Conservation (phyloP, 2,329 filamentous ascomycete genomes). For the Phialemonium atrogriseum region DNA sequence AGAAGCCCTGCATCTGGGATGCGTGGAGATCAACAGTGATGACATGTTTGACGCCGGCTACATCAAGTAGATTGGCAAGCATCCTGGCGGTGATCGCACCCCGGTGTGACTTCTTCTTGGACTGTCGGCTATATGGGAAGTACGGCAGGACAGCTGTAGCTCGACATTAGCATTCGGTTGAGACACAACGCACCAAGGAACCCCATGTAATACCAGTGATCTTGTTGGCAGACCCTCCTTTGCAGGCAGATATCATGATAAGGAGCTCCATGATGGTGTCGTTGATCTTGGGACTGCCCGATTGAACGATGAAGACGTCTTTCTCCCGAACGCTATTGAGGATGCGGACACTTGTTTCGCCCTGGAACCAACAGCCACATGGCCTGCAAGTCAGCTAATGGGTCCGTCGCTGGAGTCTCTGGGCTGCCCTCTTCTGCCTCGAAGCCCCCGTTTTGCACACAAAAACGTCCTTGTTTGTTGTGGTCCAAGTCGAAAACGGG, state of each 20-base stretch:
- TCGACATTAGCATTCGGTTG: slow-evolving; percentile 1
- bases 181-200: slow-evolving; percentile 6
- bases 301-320: slow-evolving; percentile 98
- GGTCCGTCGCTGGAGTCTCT: too few species aligned
- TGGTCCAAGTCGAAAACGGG: slow-evolving; percentile 6
- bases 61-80: slow-evolving; percentile 87
- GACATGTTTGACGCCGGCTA: slow-evolving; percentile 94
- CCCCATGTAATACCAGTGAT: slow-evolving; percentile 93
- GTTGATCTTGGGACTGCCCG: slow-evolving; percentile 91
- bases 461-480: not conserved
- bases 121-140: slow-evolving; percentile 98
- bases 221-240: slow-evolving; percentile 92
- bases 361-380: slow-evolving; percentile 29
- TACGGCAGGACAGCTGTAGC: slow-evolving; percentile 74
- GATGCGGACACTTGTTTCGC: slow-evolving; percentile 63
- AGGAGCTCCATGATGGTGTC: slow-evolving; percentile 98
- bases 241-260: slow-evolving; percentile 98
- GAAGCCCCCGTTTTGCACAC: too few species aligned
- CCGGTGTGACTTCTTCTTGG: slow-evolving; percentile 96
- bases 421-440: too few species aligned
- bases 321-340: slow-evolving; percentile 82
- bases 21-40: slow-evolving; percentile 95
- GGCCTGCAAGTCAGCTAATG: slow-evolving; percentile 12
- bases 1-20: slow-evolving; percentile 99
- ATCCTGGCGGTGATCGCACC: slow-evolving; percentile 95